phyloP scores from a whole-genome alignment of 2,329 filamentous ascomycete species.

The Ophiostoma tasmaniense region DNA sequence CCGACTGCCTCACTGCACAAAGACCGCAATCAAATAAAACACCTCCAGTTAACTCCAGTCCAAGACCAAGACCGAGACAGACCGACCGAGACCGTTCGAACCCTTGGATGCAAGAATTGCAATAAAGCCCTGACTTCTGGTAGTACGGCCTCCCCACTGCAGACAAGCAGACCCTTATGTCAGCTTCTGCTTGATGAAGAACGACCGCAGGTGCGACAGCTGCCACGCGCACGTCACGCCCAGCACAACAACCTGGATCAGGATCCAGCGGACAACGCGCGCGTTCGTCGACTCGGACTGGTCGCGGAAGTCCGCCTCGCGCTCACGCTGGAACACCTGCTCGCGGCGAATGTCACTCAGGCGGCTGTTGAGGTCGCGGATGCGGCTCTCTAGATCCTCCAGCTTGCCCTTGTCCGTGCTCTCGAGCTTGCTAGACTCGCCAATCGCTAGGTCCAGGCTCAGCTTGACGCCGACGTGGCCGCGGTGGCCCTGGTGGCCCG shows the following conservation, averaged over 20 bases:
- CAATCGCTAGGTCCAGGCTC: constrained; percentile 83
- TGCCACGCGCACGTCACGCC: constrained; percentile 93
- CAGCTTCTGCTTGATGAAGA: constrained; percentile 99
- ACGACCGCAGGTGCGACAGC: constrained; percentile 84
- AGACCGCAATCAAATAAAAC: neutral
- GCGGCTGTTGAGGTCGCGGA: constrained; percentile 80
- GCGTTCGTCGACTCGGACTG: constrained; percentile 91
- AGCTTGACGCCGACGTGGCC: constrained; percentile 73
- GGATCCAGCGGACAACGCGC: constrained; percentile 85
- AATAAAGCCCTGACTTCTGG: neutral
- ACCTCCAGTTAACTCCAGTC: neutral
- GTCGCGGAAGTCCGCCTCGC: constrained; percentile 95
- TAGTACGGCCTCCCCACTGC: neutral
- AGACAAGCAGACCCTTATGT: constrained; percentile 48
- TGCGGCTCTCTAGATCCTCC: constrained; percentile 75
- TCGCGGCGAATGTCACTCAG: constrained; percentile 84
- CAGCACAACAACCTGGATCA: constrained; percentile 80
- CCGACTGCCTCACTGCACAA: neutral
- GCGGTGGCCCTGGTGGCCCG: constrained; percentile 23
- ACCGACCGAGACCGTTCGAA: neutral
- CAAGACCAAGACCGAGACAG: neutral
- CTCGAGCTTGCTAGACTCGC: constrained; percentile 89
- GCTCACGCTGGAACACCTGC: constrained; percentile 95
- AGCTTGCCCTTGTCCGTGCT: constrained; percentile 91
- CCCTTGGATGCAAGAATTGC: neutral